A percentile compares a stretch with the other conserved stretches of the same genome.
Conservation (phyloP, 192 early-diverging fungal species). For the Phlyctochytrium planicorne region DNA sequence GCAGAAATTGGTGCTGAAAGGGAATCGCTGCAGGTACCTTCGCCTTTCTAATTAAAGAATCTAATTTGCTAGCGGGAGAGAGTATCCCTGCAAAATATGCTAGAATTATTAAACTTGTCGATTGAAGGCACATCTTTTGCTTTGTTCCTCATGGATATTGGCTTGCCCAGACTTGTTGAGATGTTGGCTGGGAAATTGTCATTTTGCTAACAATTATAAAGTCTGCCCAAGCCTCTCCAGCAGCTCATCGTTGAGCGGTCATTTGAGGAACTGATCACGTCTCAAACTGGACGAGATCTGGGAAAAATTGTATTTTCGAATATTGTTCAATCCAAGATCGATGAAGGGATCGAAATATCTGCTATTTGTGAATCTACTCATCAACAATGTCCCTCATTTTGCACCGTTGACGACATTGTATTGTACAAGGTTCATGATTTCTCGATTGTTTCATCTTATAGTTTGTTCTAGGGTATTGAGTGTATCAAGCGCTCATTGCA, state of each 20-base stretch:
- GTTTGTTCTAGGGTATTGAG: constrained; percentile 15
- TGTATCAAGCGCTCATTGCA: constrained; percentile 8
- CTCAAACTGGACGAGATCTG: constrained; percentile 8
- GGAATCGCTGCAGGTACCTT: constrained; percentile 20
- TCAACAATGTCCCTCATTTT: constrained; percentile 22
- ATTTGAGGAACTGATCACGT: constrained; percentile 21
- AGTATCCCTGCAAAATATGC: constrained; percentile 6
- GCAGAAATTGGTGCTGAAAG: constrained; percentile 13
- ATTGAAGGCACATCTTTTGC: constrained; percentile 25
- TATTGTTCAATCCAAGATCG: constrained; percentile 23
- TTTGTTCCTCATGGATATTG: constrained; percentile 17
- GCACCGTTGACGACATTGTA: constrained; percentile 21
- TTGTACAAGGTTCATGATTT: constrained; percentile 15
- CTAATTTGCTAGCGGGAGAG: neutral
- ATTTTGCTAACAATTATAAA: neutral
- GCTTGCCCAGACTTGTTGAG: constrained; percentile 14
- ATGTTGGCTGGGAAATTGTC: constrained; percentile 4
- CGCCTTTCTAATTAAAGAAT: neutral
- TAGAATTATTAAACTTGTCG: constrained; percentile 15
- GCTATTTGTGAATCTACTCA: constrained; percentile 24
- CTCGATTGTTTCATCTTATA: neutral
- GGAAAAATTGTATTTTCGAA: constrained; percentile 22
- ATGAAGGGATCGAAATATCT: constrained; percentile 5
- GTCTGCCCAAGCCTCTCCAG: constrained; percentile 1
- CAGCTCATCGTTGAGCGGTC: constrained; percentile 15